A percentile compares a stretch with the other conserved stretches of the same genome.
Conservation (phyloP, 2,329 filamentous ascomycete genomes). For the Teratosphaeria viscida region DNA sequence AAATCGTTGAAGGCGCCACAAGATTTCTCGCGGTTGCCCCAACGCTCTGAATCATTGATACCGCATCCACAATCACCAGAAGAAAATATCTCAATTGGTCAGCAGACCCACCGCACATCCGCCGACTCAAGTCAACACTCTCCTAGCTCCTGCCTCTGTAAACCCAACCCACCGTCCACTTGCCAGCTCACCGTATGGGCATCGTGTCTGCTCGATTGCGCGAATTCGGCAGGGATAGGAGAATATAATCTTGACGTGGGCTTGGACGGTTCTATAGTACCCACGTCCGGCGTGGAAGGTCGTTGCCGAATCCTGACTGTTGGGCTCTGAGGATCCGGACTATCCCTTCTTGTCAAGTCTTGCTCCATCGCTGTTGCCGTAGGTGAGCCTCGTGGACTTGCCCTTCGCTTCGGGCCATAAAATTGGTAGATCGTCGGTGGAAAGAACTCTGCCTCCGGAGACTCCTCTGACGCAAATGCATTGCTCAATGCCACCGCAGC, state of each 20-base stretch:
- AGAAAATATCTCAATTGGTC: not conserved
- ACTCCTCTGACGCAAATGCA: not conserved
- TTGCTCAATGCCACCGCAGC: not conserved
- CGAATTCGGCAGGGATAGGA: slow-evolving; percentile 8
- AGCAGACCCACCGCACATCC: slow-evolving; percentile 6
- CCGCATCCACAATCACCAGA: not conserved
- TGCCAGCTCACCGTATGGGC: not conserved
- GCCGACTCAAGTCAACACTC: slow-evolving; percentile 3
- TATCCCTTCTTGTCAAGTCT: not conserved
- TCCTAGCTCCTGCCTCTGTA: not conserved
- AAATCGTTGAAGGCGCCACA: not conserved
- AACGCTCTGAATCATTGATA: not conserved
- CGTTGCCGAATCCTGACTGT: not conserved
- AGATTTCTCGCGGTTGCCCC: not conserved
- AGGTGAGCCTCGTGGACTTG: not conserved
- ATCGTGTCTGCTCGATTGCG: slow-evolving; percentile 1
- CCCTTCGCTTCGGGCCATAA: not conserved
- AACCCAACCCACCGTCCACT: not conserved
- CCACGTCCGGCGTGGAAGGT: not conserved
- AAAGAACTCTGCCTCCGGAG: not conserved
- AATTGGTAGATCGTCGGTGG: not conserved
- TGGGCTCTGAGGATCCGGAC: not conserved
- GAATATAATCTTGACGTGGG: slow-evolving; percentile 3
- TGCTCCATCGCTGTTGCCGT: not conserved
- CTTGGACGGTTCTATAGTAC: not conserved